phyloP scores from a whole-genome alignment of 495 filamentous ascomycete genomes.

The Penicillium maclennaniae region DNA sequence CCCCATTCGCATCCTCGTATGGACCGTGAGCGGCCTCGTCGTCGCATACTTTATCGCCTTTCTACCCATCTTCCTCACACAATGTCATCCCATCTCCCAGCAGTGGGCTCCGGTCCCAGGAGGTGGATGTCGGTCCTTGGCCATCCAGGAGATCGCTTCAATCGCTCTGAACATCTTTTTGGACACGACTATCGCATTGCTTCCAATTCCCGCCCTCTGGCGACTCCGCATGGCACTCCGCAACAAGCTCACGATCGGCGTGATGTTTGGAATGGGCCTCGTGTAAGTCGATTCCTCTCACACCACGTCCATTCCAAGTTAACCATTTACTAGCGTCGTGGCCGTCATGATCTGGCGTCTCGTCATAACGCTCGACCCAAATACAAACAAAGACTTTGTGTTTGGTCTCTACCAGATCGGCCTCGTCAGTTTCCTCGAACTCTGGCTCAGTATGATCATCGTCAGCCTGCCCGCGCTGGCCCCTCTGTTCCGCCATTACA shows the following conservation, averaged over 20 bases:
- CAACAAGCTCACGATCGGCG: slow-evolving; percentile 5
- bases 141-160: slow-evolving; percentile 6
- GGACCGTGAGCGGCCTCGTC: slow-evolving; percentile 6
- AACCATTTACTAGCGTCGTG: slow-evolving; percentile 1
- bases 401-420: slow-evolving; percentile 5
- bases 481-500: slow-evolving; percentile 6
- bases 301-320: background rate
- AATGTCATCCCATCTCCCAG: slow-evolving; percentile 6
- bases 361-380: slow-evolving; percentile 2
- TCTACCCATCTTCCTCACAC: slow-evolving; percentile 5
- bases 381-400: background rate
- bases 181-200: slow-evolving; percentile 1
- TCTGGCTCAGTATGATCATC: slow-evolving; percentile 10
- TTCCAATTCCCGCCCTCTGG: slow-evolving; percentile 6
- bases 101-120: slow-evolving; percentile 3
- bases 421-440: slow-evolving; percentile 5
- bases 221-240: slow-evolving; percentile 4
- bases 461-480: slow-evolving; percentile 6
- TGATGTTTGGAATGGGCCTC: slow-evolving; percentile 9
- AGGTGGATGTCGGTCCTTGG: background rate
- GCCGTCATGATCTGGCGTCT: slow-evolving; percentile 9
- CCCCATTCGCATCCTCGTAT: slow-evolving; percentile 7
- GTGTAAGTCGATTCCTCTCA: background rate
- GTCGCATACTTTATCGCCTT: slow-evolving; percentile 6
- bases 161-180: slow-evolving; percentile 5